Base-by-base conservation (phyloP, 2,329 filamentous ascomycete species). In the Eutypella sp. region DNA sequence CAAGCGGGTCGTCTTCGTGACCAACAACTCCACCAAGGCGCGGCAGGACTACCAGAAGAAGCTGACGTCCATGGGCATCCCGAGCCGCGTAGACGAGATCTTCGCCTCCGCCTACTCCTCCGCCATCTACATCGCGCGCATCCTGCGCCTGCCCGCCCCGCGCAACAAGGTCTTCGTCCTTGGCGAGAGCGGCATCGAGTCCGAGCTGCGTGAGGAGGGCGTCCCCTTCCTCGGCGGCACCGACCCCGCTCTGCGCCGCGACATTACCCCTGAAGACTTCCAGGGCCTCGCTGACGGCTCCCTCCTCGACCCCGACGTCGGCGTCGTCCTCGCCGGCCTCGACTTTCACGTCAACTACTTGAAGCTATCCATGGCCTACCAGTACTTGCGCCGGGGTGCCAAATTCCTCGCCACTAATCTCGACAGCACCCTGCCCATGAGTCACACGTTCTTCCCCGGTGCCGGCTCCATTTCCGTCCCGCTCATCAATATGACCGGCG, bases 1-100 rank as follows among this genome's bases (percentile, higher is more conserved):
- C 63, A 99, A 99, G 69, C 85, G 85, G 64, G 79, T 93, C 27
- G 84, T 99, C 45, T 99, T 99, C 63, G 93, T 99, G 43, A 99
- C 93, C 34, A 99, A 99, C 73, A 99, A 99, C 73, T 96, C 90
- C 62, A 97, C 93, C 47, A 99, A 99, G 67, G 96, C 92, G 10
- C 86, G 93, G 46, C 74, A 79, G 41, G 90, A 96, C 65, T 99
- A 99, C 70, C 85, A 87, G 66, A 89, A 92, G 73, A 99, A 97
- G 64, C 84, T 99, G 49, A 81, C 86, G 40, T 72, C 72, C 44
- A 78, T 96, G 64, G 87, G 86, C 40, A 96, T 99, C 58, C 84
- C 86, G 1, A 84, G 82, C 57, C 75, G 80, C 47, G 81, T 86
- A 37, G 89, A 97, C 62, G 93, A 99, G 71, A 87, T 99, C 55